Conservation (phyloP, 1,284 basidiomycete genomes). For the Neotropicomus parvogracilis region DNA sequence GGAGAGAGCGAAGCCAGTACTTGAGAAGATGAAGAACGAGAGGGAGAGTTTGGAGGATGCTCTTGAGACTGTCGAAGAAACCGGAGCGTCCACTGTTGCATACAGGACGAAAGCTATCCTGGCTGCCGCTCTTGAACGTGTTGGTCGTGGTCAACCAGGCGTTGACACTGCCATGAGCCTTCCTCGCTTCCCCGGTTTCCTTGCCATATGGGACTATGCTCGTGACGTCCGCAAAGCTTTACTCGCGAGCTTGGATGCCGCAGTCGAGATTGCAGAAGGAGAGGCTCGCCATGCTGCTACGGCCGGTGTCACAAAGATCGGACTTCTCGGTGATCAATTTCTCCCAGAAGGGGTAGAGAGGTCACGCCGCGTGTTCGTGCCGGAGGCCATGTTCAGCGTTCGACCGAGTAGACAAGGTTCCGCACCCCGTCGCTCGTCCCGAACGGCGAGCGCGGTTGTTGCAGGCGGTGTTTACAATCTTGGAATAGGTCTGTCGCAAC, state of each 20-base stretch:
- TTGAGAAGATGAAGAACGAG: constrained; percentile 82
- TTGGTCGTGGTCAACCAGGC: constrained; percentile 73
- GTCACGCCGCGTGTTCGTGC: constrained; percentile 83
- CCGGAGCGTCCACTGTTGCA: constrained; percentile 56
- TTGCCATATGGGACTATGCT: constrained; percentile 88
- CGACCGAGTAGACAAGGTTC: constrained; percentile 47
- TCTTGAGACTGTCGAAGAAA: constrained; percentile 81
- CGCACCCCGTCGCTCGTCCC: constrained; percentile 43
- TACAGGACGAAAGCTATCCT: constrained; percentile 61
- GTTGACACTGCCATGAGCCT: constrained; percentile 52
- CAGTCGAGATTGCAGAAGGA: constrained; percentile 80
- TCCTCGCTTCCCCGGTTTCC: constrained; percentile 85
- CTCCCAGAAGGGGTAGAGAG: constrained; percentile 82
- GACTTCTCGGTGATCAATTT: constrained; percentile 71
- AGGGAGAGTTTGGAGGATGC: constrained; percentile 75
- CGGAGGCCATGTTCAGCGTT: constrained; percentile 91
- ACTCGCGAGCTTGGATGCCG: constrained; percentile 79
- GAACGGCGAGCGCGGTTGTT: constrained; percentile 52
- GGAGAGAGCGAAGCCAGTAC: constrained; percentile 70
- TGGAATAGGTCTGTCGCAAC: constrained; percentile 70
- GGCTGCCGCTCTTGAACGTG: constrained; percentile 69
- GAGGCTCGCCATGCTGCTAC: constrained; percentile 75
- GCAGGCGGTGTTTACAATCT: constrained; percentile 71
- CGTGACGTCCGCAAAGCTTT: constrained; percentile 78
- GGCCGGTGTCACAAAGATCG: constrained; percentile 68